These are phyloP conservation scores for Allium fistulosum DNA, from an alignment of 106 monocot genomes.

Conservation along the genomic window DNA sequence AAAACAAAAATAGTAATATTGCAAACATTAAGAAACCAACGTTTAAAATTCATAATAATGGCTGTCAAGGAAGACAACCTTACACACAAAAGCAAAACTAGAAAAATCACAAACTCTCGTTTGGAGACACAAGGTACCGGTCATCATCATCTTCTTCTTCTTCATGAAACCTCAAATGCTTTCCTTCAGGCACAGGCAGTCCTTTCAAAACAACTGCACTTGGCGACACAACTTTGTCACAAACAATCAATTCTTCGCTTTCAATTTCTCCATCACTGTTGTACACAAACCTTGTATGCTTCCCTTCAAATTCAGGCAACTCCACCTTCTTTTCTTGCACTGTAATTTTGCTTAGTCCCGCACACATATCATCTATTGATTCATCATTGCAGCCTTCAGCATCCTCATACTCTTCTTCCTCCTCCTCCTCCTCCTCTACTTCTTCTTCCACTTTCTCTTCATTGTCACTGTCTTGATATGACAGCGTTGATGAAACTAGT, in stretches of 20 bases:
- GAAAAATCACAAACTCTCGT: neutral
- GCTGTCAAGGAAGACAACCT: neutral
- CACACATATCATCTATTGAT: conserved; percentile 46
- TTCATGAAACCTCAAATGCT: conserved; percentile 70
- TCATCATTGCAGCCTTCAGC: conserved; percentile 9
- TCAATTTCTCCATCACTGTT: conserved; percentile 34
- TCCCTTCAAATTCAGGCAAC: conserved; percentile 54
- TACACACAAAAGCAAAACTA: neutral
- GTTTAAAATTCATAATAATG: neutral
- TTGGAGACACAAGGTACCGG: neutral
- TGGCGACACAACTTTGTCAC: conserved; percentile 7
- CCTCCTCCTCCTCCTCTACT: conserved; percentile 13
- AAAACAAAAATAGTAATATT: too few species aligned
- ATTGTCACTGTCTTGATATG: conserved; percentile 31
- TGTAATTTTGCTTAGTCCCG: conserved; percentile 35
- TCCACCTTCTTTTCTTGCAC: conserved; percentile 13
- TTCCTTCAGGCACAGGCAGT: conserved; percentile 61
- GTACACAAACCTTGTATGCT: conserved; percentile 71
- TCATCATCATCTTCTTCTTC: conserved; percentile 50
- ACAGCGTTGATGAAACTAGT: conserved; percentile 29
- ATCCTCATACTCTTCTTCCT: conserved; percentile 27
- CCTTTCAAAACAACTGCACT: conserved; percentile 41
- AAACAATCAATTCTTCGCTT: neutral
- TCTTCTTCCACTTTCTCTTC: conserved; percentile 15
- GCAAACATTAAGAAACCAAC: too few species aligned